Evolutionary conservation across 2,329 filamentous ascomycete species (phyloP).

Genomic region (Chaetomiaceae sp.): DNA sequence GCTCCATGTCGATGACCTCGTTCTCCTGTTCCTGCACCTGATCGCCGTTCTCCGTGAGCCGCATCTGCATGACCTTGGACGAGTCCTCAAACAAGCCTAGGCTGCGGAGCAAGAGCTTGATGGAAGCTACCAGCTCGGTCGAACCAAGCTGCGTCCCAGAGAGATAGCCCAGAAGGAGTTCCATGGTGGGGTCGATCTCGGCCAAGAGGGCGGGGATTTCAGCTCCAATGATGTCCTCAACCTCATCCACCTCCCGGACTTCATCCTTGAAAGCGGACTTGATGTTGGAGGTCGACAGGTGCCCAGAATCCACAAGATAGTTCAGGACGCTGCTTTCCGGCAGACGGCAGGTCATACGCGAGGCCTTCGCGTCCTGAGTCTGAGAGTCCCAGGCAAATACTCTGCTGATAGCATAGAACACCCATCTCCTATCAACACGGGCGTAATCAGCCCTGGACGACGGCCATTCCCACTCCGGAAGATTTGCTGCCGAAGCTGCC

Average conservation of each 20-base stretch:
- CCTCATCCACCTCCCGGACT: conserved; percentile 39
- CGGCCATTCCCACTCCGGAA: conserved; percentile 50
- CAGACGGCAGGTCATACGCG: conserved; percentile 38
- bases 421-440: conserved; percentile 60
- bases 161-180: conserved; percentile 62
- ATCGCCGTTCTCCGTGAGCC: conserved; percentile 33
- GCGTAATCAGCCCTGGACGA: conserved; percentile 43
- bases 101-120: conserved; percentile 64
- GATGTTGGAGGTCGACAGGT: conserved; percentile 56
- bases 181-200: conserved; percentile 63
- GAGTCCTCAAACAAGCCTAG: conserved; percentile 55
- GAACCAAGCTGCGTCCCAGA: conserved; percentile 61
- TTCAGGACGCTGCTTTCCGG: conserved; percentile 52
- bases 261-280: conserved; percentile 53
- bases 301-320: conserved; percentile 57
- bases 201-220: conserved; percentile 60
- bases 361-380: conserved; percentile 39
- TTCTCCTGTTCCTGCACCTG: conserved; percentile 29
- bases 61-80: conserved; percentile 27
- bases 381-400: conserved; percentile 53
- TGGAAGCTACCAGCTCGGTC: conserved; percentile 61
- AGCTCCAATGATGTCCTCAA: conserved; percentile 49
- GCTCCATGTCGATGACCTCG: conserved; percentile 45
- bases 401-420: conserved; percentile 59
- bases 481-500: conserved; percentile 16